Conservation (phyloP, 345 rosid species). For the sweet orange (Citrus sinensis) region DNA sequence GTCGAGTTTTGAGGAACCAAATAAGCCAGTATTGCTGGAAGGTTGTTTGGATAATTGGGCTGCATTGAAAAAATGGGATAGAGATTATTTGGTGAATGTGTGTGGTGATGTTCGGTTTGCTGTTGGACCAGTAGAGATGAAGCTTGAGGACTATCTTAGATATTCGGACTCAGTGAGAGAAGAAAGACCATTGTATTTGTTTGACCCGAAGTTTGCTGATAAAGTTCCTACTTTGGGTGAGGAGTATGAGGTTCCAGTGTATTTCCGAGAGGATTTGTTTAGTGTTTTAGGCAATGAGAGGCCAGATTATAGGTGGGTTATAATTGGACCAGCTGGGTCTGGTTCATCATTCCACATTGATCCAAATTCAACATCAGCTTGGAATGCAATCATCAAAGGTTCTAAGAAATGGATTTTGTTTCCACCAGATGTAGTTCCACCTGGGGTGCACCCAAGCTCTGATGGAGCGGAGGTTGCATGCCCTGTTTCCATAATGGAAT, state of each 20-base stretch:
- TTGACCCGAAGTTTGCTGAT: constrained; percentile 86
- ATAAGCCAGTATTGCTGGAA: constrained; percentile 88
- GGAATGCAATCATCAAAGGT: constrained; percentile 92
- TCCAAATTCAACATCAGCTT: constrained; percentile 98
- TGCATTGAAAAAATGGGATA: constrained; percentile 65
- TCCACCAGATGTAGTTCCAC: constrained; percentile 92
- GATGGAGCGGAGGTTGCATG: constrained; percentile 98
- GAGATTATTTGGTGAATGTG: constrained; percentile 55
- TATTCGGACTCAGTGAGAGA: constrained; percentile 74
- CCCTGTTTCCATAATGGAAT: constrained; percentile 92
- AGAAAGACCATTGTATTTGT: constrained; percentile 93
- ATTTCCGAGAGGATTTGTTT: constrained; percentile 86
- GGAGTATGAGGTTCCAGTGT: constrained; percentile 74
- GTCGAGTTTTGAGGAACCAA: constrained; percentile 64
- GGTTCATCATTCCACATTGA: constrained; percentile 98
- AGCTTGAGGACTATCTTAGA: constrained; percentile 63
- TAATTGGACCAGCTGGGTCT: constrained; percentile 90
- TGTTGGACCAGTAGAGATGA: constrained; percentile 86
- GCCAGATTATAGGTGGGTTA: constrained; percentile 94
- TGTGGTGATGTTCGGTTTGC: constrained; percentile 63
- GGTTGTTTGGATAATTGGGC: constrained; percentile 82
- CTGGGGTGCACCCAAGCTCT: constrained; percentile 94
- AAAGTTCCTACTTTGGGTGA: constrained; percentile 64
- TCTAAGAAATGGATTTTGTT: constrained; percentile 95
- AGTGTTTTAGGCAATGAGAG: constrained; percentile 75